Evolutionary conservation across 768 basidiomycete species (phyloP).

Genomic region (Goffeauzyma gilvescens): DNA sequence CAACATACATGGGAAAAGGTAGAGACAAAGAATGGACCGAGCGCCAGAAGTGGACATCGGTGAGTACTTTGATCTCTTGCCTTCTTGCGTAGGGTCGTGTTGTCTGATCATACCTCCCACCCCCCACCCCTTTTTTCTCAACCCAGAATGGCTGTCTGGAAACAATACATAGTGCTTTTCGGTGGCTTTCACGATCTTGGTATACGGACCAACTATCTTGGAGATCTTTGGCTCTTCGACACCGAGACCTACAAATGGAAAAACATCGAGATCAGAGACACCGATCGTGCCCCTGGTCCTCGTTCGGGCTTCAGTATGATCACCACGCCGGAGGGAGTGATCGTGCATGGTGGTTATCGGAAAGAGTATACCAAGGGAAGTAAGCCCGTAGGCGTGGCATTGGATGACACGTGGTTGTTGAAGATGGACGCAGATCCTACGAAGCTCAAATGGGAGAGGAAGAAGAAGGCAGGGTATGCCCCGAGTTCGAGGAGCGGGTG

Average conservation of each 20-base stretch:
- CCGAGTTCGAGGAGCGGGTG: constrained; percentile 59
- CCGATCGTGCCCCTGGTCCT: constrained; percentile 45
- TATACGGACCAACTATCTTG: constrained; percentile 57
- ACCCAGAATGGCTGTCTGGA: constrained; percentile 68
- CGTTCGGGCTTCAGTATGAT: constrained; percentile 61
- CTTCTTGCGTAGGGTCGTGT: background rate
- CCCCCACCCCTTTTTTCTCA: background rate
- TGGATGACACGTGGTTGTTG: constrained; percentile 79
- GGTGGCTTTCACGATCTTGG: constrained; percentile 84
- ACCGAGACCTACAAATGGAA: constrained; percentile 72
- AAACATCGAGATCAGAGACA: constrained; percentile 53
- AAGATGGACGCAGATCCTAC: constrained; percentile 40
- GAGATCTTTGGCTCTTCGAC: constrained; percentile 71
- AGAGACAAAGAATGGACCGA: constrained; percentile 63
- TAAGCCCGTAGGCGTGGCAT: constrained; percentile 62
- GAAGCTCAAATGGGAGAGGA: constrained; percentile 63
- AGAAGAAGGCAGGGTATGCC: constrained; percentile 56
- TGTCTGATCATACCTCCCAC: background rate
- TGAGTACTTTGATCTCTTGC: constrained; percentile 24
- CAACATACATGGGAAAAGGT: constrained; percentile 72
- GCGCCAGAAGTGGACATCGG: constrained; percentile 67
- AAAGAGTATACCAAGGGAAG: constrained; percentile 78
- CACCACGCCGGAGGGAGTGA: constrained; percentile 52
- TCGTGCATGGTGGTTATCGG: constrained; percentile 74
- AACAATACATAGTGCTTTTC: constrained; percentile 66